phyloP scores from a whole-genome alignment of 2,329 filamentous ascomycete species.

The Pyrenochaeta sp. region DNA sequence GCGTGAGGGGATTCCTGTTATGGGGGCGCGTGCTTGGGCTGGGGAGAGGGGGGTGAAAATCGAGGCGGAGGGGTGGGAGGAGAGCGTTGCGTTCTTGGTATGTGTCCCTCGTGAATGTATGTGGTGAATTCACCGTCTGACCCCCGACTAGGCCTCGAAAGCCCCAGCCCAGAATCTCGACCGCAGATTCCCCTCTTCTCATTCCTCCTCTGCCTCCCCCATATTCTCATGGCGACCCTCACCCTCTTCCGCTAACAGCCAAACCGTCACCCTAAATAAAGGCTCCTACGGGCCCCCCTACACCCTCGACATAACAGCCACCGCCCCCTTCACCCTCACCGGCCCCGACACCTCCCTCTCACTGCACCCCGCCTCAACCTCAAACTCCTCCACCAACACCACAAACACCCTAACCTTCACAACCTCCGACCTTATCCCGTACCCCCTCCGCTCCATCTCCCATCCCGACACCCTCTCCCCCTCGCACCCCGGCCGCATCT shows the following conservation, averaged over 20 bases:
- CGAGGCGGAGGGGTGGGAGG: constrained; percentile 26
- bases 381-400: constrained; percentile 15
- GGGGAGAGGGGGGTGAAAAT: constrained; percentile 48
- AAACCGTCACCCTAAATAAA: constrained; percentile 31
- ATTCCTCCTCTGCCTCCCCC: constrained; percentile 16
- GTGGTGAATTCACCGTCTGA: no score
- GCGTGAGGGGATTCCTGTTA: constrained; percentile 54
- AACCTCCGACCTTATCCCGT: constrained; percentile 48
- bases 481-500: constrained; percentile 60
- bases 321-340: constrained; percentile 55
- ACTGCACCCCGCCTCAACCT: constrained; percentile 33
- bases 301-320: constrained; percentile 48
- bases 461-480: constrained; percentile 56
- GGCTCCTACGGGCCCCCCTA: constrained; percentile 59
- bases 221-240: constrained; percentile 44
- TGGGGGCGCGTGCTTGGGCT: constrained; percentile 54
- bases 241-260: background rate
- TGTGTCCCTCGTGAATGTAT: background rate
- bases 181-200: constrained; percentile 29
- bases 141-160: constrained; percentile 27
- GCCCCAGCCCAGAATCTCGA: constrained; percentile 58
- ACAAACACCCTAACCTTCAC: constrained; percentile 52
- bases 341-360: constrained; percentile 54
- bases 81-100: constrained; percentile 49
- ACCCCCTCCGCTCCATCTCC: constrained; percentile 58